phyloP scores from a whole-genome alignment of 164 flowering plant species.

The Aristolochia contorta region DNA sequence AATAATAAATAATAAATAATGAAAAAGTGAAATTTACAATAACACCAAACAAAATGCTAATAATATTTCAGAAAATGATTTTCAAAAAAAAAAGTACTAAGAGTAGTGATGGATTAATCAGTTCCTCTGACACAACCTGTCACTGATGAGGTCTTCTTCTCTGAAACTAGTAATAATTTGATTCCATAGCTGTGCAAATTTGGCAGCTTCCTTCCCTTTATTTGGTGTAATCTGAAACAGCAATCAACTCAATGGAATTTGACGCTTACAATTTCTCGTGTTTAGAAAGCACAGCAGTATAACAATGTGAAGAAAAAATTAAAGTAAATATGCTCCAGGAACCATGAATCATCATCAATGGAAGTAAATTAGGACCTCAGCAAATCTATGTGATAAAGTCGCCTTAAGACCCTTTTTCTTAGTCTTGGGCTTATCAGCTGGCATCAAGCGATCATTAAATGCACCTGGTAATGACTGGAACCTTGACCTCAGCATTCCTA shows the following conservation, averaged over 20 bases:
- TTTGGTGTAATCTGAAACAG: conserved; percentile 37
- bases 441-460: conserved; percentile 74
- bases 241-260: neutral
- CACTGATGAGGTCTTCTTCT: conserved; percentile 86
- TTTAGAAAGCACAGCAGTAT: neutral
- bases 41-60: too few relatives aligned
- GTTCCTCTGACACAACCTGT: conserved; percentile 32
- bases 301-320: neutral
- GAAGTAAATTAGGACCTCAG: conserved; percentile 24
- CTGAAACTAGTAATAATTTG: conserved; percentile 78
- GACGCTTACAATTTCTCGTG: neutral
- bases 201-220: conserved; percentile 61
- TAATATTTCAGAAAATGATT: neutral
- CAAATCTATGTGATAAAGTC: conserved; percentile 52
- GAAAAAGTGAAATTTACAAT: too few relatives aligned
- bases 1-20: too few relatives aligned
- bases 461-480: conserved; percentile 88
- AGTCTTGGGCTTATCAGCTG: conserved; percentile 46
- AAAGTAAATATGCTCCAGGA: too few relatives aligned
- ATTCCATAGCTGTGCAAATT: conserved; percentile 96
- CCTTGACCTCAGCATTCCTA: conserved; percentile 90
- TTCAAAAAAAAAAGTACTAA: too few relatives aligned
- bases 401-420: conserved; percentile 78
- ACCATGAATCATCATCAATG: neutral
- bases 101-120: too few relatives aligned